A percentile compares a stretch with the other conserved stretches of the same genome.
Conservation (phyloP, 2,329 filamentous ascomycete genomes). For the Hypoxylon rubiginosum region DNA sequence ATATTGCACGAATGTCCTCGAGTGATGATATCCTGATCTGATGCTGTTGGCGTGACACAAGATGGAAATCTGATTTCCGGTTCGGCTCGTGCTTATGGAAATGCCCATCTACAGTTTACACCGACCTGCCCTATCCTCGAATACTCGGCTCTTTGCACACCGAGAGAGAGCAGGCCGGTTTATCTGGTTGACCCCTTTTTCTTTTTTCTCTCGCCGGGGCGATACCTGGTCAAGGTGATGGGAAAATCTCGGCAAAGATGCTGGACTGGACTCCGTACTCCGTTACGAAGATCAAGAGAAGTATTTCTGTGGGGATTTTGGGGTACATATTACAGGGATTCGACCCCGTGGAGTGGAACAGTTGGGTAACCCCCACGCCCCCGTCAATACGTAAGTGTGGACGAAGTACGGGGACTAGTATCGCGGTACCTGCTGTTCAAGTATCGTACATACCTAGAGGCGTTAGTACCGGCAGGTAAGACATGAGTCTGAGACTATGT, state of each 20-base stretch:
- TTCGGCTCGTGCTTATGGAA: conserved; percentile 22
- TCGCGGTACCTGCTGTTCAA: conserved; percentile 32
- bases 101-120: conserved; percentile 4
- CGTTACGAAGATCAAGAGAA: conserved; percentile 32
- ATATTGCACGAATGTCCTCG: background rate
- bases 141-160: conserved; percentile 35
- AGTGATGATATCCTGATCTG: background rate
- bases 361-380: conserved; percentile 41
- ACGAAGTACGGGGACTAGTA: conserved; percentile 7
- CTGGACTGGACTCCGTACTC: conserved; percentile 8
- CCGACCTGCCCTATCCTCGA: background rate
- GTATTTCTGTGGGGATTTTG: conserved; percentile 43
- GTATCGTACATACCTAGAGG: conserved; percentile 15
- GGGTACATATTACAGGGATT: conserved; percentile 47
- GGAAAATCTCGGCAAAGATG: conserved; percentile 30
- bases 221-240: background rate
- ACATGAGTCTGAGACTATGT: conserved; percentile 28
- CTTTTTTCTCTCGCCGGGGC: conserved; percentile 1
- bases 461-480: conserved; percentile 34
- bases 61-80: background rate
- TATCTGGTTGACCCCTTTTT: conserved; percentile 1
- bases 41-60: conserved; percentile 13
- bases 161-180: conserved; percentile 4
- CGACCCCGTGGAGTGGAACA: conserved; percentile 47
- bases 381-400: conserved; percentile 17